A percentile compares a stretch with the other conserved stretches of the same genome.
Evolutionary conservation across 164 flowering plant species (phyloP).

Genomic region (Aristolochia californica): DNA sequence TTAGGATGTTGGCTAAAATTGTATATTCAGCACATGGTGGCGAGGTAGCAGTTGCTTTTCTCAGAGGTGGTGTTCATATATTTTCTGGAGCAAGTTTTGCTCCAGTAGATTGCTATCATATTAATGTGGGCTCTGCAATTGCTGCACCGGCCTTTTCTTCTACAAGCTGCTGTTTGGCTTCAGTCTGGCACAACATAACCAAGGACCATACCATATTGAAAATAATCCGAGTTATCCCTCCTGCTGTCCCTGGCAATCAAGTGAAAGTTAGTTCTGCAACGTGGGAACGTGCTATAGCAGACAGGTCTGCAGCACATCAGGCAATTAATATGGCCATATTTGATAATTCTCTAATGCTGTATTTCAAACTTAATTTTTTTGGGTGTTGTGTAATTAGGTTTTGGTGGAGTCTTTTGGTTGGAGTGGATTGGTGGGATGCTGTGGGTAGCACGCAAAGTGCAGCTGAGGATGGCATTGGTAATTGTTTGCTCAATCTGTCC

Average conservation of each 20-base stretch:
- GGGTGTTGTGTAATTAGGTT: conserved; percentile 39
- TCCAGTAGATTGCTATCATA: conserved; percentile 76
- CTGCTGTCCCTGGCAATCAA: conserved; percentile 62
- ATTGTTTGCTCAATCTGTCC: conserved; percentile 2
- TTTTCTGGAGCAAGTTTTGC: conserved; percentile 86
- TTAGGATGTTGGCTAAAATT: conserved; percentile 82
- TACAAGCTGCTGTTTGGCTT: conserved; percentile 93
- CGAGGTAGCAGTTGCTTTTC: conserved; percentile 92
- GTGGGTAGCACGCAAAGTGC: conserved; percentile 99
- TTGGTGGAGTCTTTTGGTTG: conserved; percentile 99
- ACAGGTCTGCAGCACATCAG: conserved; percentile 44
- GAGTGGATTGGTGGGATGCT: conserved; percentile 99
- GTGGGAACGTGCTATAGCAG: conserved; percentile 99
- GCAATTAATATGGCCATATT: not conserved
- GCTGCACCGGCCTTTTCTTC: conserved; percentile 99
- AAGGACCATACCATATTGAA: conserved; percentile 70
- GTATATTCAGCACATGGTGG: conserved; percentile 97
- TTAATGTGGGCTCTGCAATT: conserved; percentile 86
- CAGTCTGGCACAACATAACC: conserved; percentile 84
- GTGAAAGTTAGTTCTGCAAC: conserved; percentile 60
- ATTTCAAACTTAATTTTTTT: too few relatives aligned
- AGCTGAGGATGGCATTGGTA: conserved; percentile 97
- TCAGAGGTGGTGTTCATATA: conserved; percentile 83
- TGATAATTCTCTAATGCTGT: not conserved
- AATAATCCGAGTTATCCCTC: conserved; percentile 93